Evolutionary conservation across 352 stramenopile genomes (phyloP), one percentile per base, ranked within the genome.

Genomic region (Thraustotheca clavata): DNA sequence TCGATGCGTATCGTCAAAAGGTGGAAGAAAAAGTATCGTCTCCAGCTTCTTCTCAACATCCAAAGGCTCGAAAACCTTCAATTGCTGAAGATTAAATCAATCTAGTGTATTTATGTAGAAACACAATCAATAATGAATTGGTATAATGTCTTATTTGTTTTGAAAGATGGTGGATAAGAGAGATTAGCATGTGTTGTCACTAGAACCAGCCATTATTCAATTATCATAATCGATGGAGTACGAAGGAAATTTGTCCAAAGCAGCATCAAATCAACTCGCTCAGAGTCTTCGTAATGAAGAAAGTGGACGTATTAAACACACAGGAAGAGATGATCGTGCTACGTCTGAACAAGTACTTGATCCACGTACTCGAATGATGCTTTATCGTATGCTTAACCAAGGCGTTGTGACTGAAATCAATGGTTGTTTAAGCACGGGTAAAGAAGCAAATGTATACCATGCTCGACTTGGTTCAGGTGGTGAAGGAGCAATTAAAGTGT

Each of bases 361-460:
- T 83, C 97, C 97, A 33, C 83, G 97, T 22, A 99, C 97, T 41
- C 86, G 97, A 39, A 92, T 99, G 74, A 98, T 99, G 69, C 79
- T 99, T 33, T 99, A 98, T 79, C 97, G 98, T 71, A 91, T 99
- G 82, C 75, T 99, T 9, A 98, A 96, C 73, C 92, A 89, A 60
- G 93, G 94, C 49, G 91, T 98, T 60, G 80, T 99, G 35, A 84
- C 87, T 39, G 83, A 97, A 69, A 99, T 99, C 69, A 97, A 99
- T 75, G 97, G 97, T 43, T 99, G 97, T 71, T 70, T 99, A 34
- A 98, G 89, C 73, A 99, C 97, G 8, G 97, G 97, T 34, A 99
- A 99, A 71, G 97, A 99, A 77, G 97, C 97, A 34, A 99, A 99
- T 81, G 97, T 99, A 33, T 99, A 99, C 76, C 98, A 99, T 69